A percentile compares a stretch with the other conserved stretches of the same genome.
Evolutionary conservation across 495 filamentous ascomycete species (phyloP).

Genomic region (Aspergillus bertholletiae): DNA sequence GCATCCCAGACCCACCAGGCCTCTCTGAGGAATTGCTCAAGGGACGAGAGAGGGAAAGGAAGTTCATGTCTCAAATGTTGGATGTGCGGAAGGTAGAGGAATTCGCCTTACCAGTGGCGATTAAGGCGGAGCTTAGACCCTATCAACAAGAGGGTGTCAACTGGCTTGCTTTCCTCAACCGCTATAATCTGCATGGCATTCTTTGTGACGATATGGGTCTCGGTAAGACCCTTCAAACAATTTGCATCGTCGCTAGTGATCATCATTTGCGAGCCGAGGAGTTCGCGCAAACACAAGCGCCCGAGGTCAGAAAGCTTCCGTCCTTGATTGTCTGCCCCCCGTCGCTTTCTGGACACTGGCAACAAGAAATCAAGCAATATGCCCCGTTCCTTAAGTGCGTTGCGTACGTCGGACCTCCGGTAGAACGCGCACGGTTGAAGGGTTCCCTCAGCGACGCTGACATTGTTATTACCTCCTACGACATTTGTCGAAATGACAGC

Average conservation of each 20-base stretch:
- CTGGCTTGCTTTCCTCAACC: constrained; percentile 97
- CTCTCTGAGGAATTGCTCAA: constrained; percentile 82
- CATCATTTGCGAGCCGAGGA: constrained; percentile 92
- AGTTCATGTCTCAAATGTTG: constrained; percentile 94
- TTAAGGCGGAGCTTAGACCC: constrained; percentile 91
- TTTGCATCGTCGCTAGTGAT: constrained; percentile 97
- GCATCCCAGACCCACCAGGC: constrained; percentile 94
- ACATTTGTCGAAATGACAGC: constrained; percentile 91
- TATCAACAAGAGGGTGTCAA: constrained; percentile 99
- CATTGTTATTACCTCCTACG: constrained; percentile 95
- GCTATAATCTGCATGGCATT: constrained; percentile 95
- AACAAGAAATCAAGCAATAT: constrained; percentile 92
- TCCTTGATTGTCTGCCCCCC: constrained; percentile 95
- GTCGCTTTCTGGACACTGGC: constrained; percentile 97
- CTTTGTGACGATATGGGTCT: constrained; percentile 99
- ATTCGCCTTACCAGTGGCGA: constrained; percentile 89
- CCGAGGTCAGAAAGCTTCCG: constrained; percentile 75
- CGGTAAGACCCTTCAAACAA: constrained; percentile 93
- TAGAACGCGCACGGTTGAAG: constrained; percentile 68
- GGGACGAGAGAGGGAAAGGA: constrained; percentile 87
- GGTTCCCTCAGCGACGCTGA: constrained; percentile 70
- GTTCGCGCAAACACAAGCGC: constrained; percentile 70
- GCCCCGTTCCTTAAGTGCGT: constrained; percentile 88
- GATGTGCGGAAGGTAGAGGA: constrained; percentile 93
- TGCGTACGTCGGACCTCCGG: constrained; percentile 84